phyloP scores from a whole-genome alignment of 345 rosid species.

The Linum tenue region DNA sequence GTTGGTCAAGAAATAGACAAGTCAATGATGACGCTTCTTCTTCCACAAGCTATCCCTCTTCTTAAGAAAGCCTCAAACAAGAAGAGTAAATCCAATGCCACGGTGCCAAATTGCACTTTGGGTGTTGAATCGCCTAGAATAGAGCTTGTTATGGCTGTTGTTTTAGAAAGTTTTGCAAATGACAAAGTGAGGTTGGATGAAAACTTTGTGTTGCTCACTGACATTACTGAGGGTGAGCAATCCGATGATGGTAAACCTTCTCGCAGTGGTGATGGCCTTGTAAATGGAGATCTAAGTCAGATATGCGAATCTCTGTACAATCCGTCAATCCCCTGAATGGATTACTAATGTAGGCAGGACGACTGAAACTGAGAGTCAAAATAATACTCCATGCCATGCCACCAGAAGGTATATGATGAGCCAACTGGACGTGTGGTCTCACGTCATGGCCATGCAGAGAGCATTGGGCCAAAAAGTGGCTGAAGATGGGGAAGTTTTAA shows the following conservation, averaged over 20 bases:
- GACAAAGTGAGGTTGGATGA: constrained; percentile 16
- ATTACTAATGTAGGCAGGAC: constrained; percentile 11
- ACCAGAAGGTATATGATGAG: constrained; percentile 22
- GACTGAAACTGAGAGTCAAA: constrained; percentile 11
- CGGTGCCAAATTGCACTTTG: constrained; percentile 18
- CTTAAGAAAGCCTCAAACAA: constrained; percentile 42
- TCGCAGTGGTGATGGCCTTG: constrained; percentile 10
- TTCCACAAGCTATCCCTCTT: constrained; percentile 87
- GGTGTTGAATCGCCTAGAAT: neutral
- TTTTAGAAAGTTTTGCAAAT: too few species aligned
- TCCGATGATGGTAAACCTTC: constrained; percentile 18
- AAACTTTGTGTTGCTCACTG: constrained; percentile 16
- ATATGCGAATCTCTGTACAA: constrained; percentile 7
- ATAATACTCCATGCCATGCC: constrained; percentile 21
- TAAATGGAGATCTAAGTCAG: constrained; percentile 10
- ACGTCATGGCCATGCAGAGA: too few species aligned
- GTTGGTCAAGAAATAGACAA: constrained; percentile 48
- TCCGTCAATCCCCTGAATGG: constrained; percentile 11
- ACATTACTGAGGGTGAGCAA: constrained; percentile 44
- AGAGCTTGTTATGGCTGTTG: too few species aligned
- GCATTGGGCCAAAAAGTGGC: too few species aligned
- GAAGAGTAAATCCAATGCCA: constrained; percentile 21
- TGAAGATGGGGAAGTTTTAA: too few species aligned
- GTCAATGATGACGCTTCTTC: constrained; percentile 75
- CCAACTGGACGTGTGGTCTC: too few species aligned